Conservation (phyloP, 768 basidiomycete species). For the Tremella yokohamensis region DNA sequence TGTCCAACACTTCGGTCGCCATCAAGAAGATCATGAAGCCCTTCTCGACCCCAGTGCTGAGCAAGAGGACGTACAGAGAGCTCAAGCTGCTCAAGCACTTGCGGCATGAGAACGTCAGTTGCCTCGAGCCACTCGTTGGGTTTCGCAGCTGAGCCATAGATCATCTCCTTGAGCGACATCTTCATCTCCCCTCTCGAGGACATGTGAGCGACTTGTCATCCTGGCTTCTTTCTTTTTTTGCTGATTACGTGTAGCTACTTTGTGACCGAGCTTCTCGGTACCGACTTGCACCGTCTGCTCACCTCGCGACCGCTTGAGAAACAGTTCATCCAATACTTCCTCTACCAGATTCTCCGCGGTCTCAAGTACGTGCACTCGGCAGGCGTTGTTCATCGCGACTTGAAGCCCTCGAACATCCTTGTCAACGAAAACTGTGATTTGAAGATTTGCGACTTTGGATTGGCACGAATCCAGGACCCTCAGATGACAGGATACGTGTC, state of each 20-base stretch:
- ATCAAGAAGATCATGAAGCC: slow-evolving; percentile 99
- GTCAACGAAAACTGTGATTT: slow-evolving; percentile 99
- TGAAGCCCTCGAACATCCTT: slow-evolving; percentile 99
- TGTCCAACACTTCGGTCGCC: slow-evolving; percentile 87
- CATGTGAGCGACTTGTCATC: slow-evolving; percentile 60
- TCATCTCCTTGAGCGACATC: slow-evolving; percentile 97
- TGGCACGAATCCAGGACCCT: slow-evolving; percentile 97
- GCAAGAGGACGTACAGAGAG: slow-evolving; percentile 95
- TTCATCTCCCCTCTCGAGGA: slow-evolving; percentile 99
- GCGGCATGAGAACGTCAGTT: slow-evolving; percentile 89
- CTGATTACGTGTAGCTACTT: slow-evolving; percentile 70
- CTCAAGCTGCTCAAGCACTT: slow-evolving; percentile 97
- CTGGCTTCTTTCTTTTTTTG: background rate
- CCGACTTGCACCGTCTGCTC: slow-evolving; percentile 92
- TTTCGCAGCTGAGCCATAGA: slow-evolving; percentile 55
- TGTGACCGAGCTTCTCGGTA: slow-evolving; percentile 95
- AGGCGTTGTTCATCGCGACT: slow-evolving; percentile 95
- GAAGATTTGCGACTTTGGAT: slow-evolving; percentile 98
- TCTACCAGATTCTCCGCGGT: slow-evolving; percentile 97
- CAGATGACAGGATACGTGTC: slow-evolving; percentile 99
- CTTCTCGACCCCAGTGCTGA: slow-evolving; percentile 91
- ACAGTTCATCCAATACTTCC: slow-evolving; percentile 99
- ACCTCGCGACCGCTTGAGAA: slow-evolving; percentile 97
- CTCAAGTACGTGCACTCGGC: slow-evolving; percentile 99
- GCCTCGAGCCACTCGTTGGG: background rate